phyloP scores from a whole-genome alignment of 192 early-diverging fungal genomes.

The Dissophora globulifera region DNA sequence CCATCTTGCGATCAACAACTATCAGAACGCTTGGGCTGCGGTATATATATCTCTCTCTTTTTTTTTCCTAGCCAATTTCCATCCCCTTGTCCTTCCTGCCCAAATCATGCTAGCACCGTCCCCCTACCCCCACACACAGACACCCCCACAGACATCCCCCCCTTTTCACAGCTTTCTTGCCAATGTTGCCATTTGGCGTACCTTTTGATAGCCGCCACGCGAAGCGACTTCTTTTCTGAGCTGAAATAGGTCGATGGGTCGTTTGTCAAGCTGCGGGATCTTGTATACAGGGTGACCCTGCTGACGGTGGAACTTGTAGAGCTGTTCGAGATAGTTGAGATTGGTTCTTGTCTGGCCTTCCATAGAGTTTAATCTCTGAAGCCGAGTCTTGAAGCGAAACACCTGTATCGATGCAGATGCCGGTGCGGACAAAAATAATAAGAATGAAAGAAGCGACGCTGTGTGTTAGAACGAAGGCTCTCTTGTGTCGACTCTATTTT shows the following conservation, averaged over 20 bases:
- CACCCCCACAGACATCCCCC: too few relatives aligned
- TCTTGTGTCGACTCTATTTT: not conserved
- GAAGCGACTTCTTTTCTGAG: conserved; percentile 84
- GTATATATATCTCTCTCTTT: not conserved
- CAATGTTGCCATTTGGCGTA: conserved; percentile 10
- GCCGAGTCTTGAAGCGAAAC: conserved; percentile 90
- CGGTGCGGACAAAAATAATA: not conserved
- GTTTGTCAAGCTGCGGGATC: conserved; percentile 86
- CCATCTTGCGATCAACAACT: too few relatives aligned
- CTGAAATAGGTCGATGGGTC: conserved; percentile 85
- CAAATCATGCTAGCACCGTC: too few relatives aligned
- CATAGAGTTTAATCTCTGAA: conserved; percentile 92
- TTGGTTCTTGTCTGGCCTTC: conserved; percentile 88
- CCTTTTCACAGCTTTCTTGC: not conserved
- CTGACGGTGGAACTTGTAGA: conserved; percentile 88
- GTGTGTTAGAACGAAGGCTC: not conserved
- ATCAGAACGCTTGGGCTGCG: not conserved
- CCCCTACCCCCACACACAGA: too few relatives aligned
- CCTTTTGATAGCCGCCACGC: conserved; percentile 80
- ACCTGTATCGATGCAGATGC: too few relatives aligned
- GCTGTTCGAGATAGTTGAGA: conserved; percentile 91
- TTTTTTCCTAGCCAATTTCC: too few relatives aligned
- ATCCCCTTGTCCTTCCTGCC: too few relatives aligned
- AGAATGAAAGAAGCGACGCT: not conserved
- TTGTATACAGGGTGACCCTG: conserved; percentile 77